A percentile compares a stretch with the other conserved stretches of the same genome.
Evolutionary conservation across 2,329 filamentous ascomycete species (phyloP).

Genomic region (Arachnomyces sp.): DNA sequence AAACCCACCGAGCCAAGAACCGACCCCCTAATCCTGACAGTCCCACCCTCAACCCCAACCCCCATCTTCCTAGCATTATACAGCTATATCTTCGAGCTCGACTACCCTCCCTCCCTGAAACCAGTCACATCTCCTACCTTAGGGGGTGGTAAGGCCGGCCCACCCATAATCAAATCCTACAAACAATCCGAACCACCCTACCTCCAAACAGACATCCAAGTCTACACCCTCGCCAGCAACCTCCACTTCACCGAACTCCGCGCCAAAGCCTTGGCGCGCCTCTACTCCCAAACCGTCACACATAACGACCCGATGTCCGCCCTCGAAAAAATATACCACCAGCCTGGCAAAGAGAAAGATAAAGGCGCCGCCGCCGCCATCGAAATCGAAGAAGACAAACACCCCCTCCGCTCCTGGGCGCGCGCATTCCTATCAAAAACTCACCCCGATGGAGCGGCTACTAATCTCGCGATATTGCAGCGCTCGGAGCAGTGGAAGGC

Average conservation of each 20-base stretch:
- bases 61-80: conserved; percentile 11
- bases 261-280: conserved; percentile 7
- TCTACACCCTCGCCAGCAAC: conserved; percentile 12
- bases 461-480: conserved; percentile 9
- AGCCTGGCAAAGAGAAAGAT: background rate
- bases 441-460: background rate
- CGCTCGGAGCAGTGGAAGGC: conserved; percentile 8
- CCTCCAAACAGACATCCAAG: conserved; percentile 9
- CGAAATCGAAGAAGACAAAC: conserved; percentile 6
- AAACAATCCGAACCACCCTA: conserved; percentile 4
- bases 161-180: conserved; percentile 8
- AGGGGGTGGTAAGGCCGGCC: conserved; percentile 2
- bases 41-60: conserved; percentile 4
- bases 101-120: conserved; percentile 10
- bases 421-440: conserved; percentile 9
- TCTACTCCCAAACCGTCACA: conserved; percentile 8
- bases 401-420: conserved; percentile 8
- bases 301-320: conserved; percentile 8
- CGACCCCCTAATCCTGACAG: conserved; percentile 3
- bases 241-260: conserved; percentile 9
- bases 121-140: conserved; percentile 5
- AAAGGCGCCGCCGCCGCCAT: too few relatives aligned
- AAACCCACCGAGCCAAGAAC: background rate
- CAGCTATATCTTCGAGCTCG: conserved; percentile 8
- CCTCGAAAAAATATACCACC: conserved; percentile 11